Evolutionary conservation across 1,284 basidiomycete genomes (phyloP).

Genomic region (Rhodotorula mucilaginosa): DNA sequence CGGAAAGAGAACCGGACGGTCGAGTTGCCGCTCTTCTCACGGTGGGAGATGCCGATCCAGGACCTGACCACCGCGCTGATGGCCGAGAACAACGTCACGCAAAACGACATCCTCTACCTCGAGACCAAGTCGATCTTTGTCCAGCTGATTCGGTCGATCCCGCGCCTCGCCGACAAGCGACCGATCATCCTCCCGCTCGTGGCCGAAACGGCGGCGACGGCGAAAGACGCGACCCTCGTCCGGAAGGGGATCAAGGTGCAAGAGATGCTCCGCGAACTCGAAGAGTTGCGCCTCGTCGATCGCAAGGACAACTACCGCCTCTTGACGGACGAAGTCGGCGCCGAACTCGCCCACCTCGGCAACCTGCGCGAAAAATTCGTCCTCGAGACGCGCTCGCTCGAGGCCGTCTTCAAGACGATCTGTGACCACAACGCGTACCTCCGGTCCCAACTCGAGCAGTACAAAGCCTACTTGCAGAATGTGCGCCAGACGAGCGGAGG

Average conservation of each 20-base stretch:
- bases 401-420: constrained; percentile 97
- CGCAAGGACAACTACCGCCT: constrained; percentile 78
- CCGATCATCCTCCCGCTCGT: constrained; percentile 87
- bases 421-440: constrained; percentile 99
- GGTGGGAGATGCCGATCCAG: constrained; percentile 99
- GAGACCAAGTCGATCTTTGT: constrained; percentile 99
- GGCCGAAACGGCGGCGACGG: constrained; percentile 91
- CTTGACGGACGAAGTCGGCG: constrained; percentile 94
- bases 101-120: constrained; percentile 99
- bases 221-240: constrained; percentile 91
- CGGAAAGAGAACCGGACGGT: constrained; percentile 96
- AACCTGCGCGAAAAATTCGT: constrained; percentile 95
- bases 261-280: constrained; percentile 94
- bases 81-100: constrained; percentile 85
- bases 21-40: constrained; percentile 87
- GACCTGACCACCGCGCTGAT: constrained; percentile 95
- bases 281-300: constrained; percentile 85
- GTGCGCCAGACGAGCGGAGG: constrained; percentile 71
- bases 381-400: constrained; percentile 84
- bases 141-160: constrained; percentile 91
- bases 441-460: constrained; percentile 93
- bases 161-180: constrained; percentile 73
- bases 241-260: constrained; percentile 98
- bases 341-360: constrained; percentile 91
- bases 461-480: constrained; percentile 98